phyloP scores from a whole-genome alignment of 2,329 filamentous ascomycete genomes.

The Pleoardoris graminearum region DNA sequence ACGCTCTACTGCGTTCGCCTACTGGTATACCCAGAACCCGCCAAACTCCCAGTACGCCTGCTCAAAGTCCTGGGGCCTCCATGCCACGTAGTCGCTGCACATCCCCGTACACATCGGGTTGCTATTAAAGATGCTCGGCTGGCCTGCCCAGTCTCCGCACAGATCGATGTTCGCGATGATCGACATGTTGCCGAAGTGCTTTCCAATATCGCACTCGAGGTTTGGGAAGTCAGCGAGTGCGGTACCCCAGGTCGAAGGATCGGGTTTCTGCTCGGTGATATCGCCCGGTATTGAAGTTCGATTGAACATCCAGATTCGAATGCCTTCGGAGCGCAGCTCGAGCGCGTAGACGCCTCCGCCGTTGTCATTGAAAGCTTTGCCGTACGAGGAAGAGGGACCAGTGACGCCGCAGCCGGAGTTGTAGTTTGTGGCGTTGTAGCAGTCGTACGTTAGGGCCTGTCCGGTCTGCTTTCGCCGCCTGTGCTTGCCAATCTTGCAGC shows the following conservation, averaged over 20 bases:
- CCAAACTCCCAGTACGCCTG: constrained; percentile 39
- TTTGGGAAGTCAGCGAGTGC: constrained; percentile 43
- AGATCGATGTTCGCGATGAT: constrained; percentile 54
- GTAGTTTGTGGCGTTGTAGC: constrained; percentile 31
- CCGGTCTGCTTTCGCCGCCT: constrained; percentile 48
- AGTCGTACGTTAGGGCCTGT: constrained; percentile 48
- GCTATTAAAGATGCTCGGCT: constrained; percentile 39
- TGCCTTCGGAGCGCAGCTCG: constrained; percentile 38
- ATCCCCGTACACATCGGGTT: constrained; percentile 51
- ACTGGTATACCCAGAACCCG: constrained; percentile 22
- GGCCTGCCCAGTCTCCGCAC: constrained; percentile 57
- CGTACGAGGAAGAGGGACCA: constrained; percentile 23
- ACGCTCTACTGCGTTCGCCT: background rate
- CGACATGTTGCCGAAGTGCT: constrained; percentile 27
- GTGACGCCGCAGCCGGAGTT: constrained; percentile 42
- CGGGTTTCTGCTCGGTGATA: constrained; percentile 15
- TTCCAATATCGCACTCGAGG: constrained; percentile 50
- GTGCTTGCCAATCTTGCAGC: constrained; percentile 20
- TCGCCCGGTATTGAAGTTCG: constrained; percentile 17
- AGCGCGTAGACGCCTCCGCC: constrained; percentile 45
- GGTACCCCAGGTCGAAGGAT: constrained; percentile 24
- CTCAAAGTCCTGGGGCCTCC: constrained; percentile 19
- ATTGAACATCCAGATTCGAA: constrained; percentile 49
- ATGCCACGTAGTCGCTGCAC: constrained; percentile 27
- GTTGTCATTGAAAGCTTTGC: constrained; percentile 28